Base-by-base conservation (phyloP, 2,329 filamentous ascomycete species). In the Talaromyces pinophilus region DNA sequence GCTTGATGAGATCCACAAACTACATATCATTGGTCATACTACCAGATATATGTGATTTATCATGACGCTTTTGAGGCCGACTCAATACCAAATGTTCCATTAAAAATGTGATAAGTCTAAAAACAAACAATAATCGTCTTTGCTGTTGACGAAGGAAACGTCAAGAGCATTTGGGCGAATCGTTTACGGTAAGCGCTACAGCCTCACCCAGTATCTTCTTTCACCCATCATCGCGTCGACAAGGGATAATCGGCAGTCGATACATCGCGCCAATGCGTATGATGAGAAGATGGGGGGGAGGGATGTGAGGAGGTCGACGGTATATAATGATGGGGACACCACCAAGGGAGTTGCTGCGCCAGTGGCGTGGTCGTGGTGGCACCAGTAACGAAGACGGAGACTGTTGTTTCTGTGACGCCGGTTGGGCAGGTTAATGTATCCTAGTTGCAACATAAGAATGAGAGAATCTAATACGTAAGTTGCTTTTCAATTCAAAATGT, bases 401-500 rank as follows among this genome's bases (percentile, higher is more conserved):
- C n/a, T 13, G 30, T 35, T 13, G 15, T 35, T 19, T 35, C 8
- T 22, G 52, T 55, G n/a, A 19, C 52, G 17, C 10, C 30, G 10
- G 28, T 38, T 13, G 52, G 38, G n/a, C 17, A 35, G n/a, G 17
- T 15, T 15, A 19, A 35, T 15, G 30, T 55, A 2, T 13, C 6
- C 8, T 55, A 22, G 30, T 35, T n/a, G 30, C 8, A n/a, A 19
- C 2, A 33, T 30, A 30, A 30, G 7, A 30, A 55, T 11, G 5
- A 13, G 8, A 19, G 7, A 55, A 35, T 17, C 17, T 7, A 25
- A 59, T 35, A 57, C 22, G 40, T 33, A 66, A 35, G 52, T 33
- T 33, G 50, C 64, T 66, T 66, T 66, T 62, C 52, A 57, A 55
- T 66, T 59, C 22, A 55, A 66, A 42, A 57, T 55, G 52, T 46